Base-by-base conservation (phyloP, 805 yeast genomes). In the Saturnispora halmiae region DNA sequence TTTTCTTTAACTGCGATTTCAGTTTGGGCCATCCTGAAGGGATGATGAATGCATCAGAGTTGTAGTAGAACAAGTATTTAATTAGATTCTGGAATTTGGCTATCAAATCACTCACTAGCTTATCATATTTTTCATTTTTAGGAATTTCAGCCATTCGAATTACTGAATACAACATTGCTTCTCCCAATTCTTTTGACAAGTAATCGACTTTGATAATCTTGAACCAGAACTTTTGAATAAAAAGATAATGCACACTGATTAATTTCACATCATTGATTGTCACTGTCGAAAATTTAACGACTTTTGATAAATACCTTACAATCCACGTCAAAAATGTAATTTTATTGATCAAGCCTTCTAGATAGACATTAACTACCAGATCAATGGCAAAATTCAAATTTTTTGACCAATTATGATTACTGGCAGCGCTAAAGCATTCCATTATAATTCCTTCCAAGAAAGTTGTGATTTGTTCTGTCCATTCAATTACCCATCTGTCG, bases 381-480 rank as follows among this genome's bases (percentile, higher is more conserved):
- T 73, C 69, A 13, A 82, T 54, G 41, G 79, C 60, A 54, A 84
- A 87, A 27, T 72, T 66, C 34, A 85, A 66, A 40, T 72, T 73
- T 6, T 51, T 51, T 51, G 68, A 70, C 78, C 75, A 73, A 2
- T 48, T 54, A 14, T 47, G 57, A 43, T 22, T 15, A 46, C 36
- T 36, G 8, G 32, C 31, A 6, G 57, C n/a, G 29, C 49, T 34
- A 22, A 55, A 58, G 50, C 63, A 63, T 13, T 69, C 73, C 32
- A 66, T 63, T 19, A 78, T 64, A 20, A 72, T 64, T 46, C 68
- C 67, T 46, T 71, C 76, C 10, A 79, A 50, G 49, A 68, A 82
- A 41, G 73, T 77, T 3, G 77, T 68, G 13, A 88, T 77, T 48
- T 83, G 94, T 31, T 78, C 82, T 0, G 96, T 83, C 97, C 97